Conservation (phyloP, 257 asterid genomes). For the Nicotiana undulata region DNA sequence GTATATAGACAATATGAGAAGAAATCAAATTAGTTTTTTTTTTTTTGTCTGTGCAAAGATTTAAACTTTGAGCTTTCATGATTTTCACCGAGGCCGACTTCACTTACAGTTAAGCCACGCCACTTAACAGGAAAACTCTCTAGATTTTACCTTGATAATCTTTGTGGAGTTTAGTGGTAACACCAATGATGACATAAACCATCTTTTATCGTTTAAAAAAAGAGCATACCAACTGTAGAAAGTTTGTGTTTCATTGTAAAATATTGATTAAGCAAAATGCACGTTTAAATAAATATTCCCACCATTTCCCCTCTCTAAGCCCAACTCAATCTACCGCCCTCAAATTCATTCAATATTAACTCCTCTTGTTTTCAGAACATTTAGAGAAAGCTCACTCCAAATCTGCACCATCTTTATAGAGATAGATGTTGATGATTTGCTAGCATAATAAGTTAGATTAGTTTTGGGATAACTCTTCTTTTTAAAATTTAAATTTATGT, state of each 20-base stretch:
- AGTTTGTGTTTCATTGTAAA: not conserved
- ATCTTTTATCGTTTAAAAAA: not conserved
- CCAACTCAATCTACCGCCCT: constrained; percentile 33
- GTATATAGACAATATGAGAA: not conserved
- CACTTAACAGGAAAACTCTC: not conserved
- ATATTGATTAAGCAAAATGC: not conserved
- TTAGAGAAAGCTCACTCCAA: constrained; percentile 9
- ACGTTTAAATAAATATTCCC: constrained; percentile 14
- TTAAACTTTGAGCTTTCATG: not conserved
- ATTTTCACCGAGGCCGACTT: not conserved
- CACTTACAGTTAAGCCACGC: not conserved
- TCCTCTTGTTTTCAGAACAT: constrained; percentile 43
- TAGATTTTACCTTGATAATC: not conserved
- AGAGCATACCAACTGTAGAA: not conserved
- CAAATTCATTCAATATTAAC: constrained; percentile 49
- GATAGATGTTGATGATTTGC: no score
- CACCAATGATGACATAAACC: not conserved
- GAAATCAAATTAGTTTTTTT: not conserved
- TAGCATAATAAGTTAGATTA: no score
- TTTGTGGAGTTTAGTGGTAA: not conserved
- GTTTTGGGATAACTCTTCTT: no score
- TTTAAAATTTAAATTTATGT: no score
- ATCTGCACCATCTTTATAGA: constrained; percentile 38
- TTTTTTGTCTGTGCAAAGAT: not conserved
- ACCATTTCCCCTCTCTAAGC: constrained; percentile 35